Evolutionary conservation across 2,329 filamentous ascomycete genomes (phyloP).

Genomic region (Cercospora nicotianae): DNA sequence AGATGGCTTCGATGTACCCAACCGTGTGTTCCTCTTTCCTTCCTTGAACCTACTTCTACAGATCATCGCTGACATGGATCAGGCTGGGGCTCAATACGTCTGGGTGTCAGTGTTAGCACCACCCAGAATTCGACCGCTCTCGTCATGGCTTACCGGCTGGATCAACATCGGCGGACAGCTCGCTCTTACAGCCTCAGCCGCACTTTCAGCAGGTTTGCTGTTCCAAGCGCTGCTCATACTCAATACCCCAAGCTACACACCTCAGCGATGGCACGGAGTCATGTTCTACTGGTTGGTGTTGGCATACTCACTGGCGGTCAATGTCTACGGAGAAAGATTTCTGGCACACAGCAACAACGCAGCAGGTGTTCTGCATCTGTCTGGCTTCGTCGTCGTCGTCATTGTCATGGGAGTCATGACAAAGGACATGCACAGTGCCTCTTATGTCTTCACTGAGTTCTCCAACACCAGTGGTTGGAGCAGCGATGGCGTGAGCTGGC

Average conservation of each 20-base stretch:
- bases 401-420: conserved; percentile 42
- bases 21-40: conserved; percentile 32
- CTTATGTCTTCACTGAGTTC: conserved; percentile 23
- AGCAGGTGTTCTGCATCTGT: conserved; percentile 47
- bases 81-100: conserved; percentile 47
- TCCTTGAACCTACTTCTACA: no score
- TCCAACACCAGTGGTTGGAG: conserved; percentile 26
- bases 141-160: conserved; percentile 42
- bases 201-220: conserved; percentile 20
- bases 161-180: conserved; percentile 27
- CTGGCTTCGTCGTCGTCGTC: conserved; percentile 50
- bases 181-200: conserved; percentile 24
- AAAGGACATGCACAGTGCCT: conserved; percentile 40
- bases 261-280: conserved; percentile 31
- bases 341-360: conserved; percentile 48
- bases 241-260: conserved; percentile 23
- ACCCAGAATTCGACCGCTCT: conserved; percentile 37
- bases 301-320: conserved; percentile 25
- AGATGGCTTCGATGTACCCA: conserved; percentile 44
- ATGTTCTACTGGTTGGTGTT: conserved; percentile 28
- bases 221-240: conserved; percentile 27
- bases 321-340: conserved; percentile 27
- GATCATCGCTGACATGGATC: background rate
- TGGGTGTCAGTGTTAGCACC: conserved; percentile 48
- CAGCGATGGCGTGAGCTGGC: conserved; percentile 23